Conservation (phyloP, 148 eudicot species). For the Rhododendron williamsianum region DNA sequence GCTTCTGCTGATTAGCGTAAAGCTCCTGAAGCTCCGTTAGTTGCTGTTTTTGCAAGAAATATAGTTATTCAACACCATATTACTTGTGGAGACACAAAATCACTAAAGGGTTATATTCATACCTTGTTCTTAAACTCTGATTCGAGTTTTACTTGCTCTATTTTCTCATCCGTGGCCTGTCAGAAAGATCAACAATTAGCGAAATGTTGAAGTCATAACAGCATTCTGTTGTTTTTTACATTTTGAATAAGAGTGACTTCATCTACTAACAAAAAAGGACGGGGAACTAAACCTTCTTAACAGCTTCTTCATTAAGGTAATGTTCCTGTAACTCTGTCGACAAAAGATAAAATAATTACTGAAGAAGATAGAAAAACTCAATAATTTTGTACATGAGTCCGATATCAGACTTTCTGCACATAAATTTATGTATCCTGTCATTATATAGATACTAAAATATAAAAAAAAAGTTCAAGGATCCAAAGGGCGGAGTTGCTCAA, state of each 20-base stretch:
- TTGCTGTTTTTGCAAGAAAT: conserved; percentile 22
- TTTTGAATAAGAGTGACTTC: neutral
- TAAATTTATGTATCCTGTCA: neutral
- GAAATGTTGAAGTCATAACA: neutral
- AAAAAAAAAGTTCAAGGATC: no score
- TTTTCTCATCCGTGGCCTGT: conserved; percentile 27
- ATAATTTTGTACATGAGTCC: neutral
- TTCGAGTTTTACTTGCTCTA: conserved; percentile 19
- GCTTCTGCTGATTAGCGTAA: conserved; percentile 25
- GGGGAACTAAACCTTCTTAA: conserved; percentile 26
- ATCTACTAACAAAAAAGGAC: neutral
- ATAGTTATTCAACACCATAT: neutral
- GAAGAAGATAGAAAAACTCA: neutral
- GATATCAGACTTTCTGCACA: neutral
- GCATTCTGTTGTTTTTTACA: neutral
- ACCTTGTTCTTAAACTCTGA: conserved; percentile 21
- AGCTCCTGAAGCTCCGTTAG: conserved; percentile 33
- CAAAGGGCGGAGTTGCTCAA: neutral
- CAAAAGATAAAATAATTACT: neutral
- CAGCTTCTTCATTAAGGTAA: conserved; percentile 27
- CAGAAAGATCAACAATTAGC: neutral
- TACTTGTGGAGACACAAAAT: neutral
- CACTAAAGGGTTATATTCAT: neutral
- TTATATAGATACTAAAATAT: neutral
- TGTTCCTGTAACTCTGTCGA: conserved; percentile 23